Evolutionary conservation across 179 eudicot genomes (phyloP).

Genomic region (Nepenthes alata): DNA sequence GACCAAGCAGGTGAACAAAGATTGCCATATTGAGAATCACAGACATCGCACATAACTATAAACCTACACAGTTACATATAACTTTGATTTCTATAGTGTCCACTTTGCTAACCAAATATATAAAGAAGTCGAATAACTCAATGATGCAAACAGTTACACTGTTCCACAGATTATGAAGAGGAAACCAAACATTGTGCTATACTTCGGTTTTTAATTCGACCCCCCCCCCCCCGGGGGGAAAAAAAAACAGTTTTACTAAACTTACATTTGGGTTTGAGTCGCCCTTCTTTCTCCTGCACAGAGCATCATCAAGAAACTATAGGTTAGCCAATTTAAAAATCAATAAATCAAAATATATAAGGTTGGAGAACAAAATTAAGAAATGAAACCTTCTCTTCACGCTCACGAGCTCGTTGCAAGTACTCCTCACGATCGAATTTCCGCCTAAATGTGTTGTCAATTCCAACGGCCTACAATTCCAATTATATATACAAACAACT

Average conservation of each 20-base stretch:
- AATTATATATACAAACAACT: background rate
- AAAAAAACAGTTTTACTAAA: background rate
- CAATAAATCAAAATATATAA: background rate
- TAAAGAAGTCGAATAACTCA: no score
- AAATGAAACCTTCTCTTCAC: constrained; percentile 66
- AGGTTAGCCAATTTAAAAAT: no score
- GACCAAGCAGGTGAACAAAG: background rate
- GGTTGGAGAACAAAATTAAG: background rate
- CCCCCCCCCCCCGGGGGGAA: no score
- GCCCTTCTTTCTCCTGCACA: constrained; percentile 41
- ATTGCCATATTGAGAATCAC: background rate
- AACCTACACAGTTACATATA: no score
- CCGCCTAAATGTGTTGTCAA: constrained; percentile 79
- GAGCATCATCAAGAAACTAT: background rate
- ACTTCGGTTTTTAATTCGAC: no score
- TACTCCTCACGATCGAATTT: constrained; percentile 89
- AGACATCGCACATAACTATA: background rate
- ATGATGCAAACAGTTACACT: no score
- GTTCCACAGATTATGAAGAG: no score
- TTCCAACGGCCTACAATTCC: constrained; percentile 51
- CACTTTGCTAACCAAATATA: no score
- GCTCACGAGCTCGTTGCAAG: constrained; percentile 76
- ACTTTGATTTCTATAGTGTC: no score
- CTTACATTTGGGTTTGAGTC: constrained; percentile 55
- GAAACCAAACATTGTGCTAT: no score